phyloP scores from a whole-genome alignment of 1,284 basidiomycete species.

The Austroboletus novae-zelandiae region DNA sequence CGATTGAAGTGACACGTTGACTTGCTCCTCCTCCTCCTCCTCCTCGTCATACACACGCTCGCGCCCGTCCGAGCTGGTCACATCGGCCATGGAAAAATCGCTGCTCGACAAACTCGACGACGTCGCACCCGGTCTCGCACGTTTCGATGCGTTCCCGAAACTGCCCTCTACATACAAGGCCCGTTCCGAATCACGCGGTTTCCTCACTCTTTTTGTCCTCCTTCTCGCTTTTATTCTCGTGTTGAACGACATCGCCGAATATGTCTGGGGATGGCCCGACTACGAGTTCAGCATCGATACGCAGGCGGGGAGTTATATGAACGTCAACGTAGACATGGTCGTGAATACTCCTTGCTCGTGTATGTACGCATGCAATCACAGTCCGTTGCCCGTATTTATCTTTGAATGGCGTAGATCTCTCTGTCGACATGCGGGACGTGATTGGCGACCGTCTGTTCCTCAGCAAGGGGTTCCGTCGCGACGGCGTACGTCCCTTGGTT shows the following conservation, averaged over 20 bases:
- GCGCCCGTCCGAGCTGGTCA: not conserved
- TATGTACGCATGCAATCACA: conserved; percentile 42
- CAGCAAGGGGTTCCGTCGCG: conserved; percentile 80
- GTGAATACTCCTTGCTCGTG: conserved; percentile 92
- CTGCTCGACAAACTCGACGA: conserved; percentile 35
- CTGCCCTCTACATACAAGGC: conserved; percentile 85
- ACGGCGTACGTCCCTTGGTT: conserved; percentile 59
- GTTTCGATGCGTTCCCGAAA: conserved; percentile 88
- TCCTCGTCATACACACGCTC: too few relatives aligned
- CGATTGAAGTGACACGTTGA: conserved; percentile 15
- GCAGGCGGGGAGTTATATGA: conserved; percentile 60
- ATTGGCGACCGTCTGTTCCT: conserved; percentile 90
- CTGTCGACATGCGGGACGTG: conserved; percentile 88
- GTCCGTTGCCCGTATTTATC: not conserved
- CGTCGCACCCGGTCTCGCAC: conserved; percentile 37
- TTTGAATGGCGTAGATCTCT: conserved; percentile 55
- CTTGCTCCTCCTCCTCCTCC: not conserved
- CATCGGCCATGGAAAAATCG: conserved; percentile 12
- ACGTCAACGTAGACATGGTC: conserved; percentile 86
- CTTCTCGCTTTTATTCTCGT: conserved; percentile 72
- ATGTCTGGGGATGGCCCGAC: conserved; percentile 88
- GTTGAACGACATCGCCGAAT: conserved; percentile 88
- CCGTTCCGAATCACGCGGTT: conserved; percentile 82
- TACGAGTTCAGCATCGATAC: conserved; percentile 83
- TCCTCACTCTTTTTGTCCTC: conserved; percentile 81